Conservation (phyloP, 2,329 filamentous ascomycete species). For the Fusarium globosum region DNA sequence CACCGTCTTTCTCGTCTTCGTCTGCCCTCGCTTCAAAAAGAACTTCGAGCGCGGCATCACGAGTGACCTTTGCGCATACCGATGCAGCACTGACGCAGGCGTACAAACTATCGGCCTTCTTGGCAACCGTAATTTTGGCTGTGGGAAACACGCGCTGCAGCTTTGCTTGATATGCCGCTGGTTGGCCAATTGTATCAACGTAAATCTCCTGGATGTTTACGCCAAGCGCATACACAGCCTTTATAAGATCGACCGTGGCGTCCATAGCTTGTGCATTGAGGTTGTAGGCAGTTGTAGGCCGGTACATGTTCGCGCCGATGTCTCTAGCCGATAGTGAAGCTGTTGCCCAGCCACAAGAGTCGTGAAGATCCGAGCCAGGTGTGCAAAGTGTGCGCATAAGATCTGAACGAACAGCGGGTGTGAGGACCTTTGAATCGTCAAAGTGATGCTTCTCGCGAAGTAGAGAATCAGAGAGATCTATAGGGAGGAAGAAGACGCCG, state of each 20-base stretch:
- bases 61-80: conserved; percentile 95
- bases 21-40: conserved; percentile 67
- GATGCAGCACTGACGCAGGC: conserved; percentile 93
- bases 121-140: conserved; percentile 78
- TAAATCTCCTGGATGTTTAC: conserved; percentile 91
- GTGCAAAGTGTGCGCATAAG: conserved; percentile 80
- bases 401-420: conserved; percentile 77
- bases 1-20: conserved; percentile 47
- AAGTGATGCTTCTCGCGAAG: conserved; percentile 85
- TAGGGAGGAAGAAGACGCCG: conserved; percentile 79
- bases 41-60: conserved; percentile 88
- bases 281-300: conserved; percentile 76
- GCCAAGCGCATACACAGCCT: conserved; percentile 77
- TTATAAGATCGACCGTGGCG: conserved; percentile 85
- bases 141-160: conserved; percentile 87
- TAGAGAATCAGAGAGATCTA: conserved; percentile 75
- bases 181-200: conserved; percentile 92
- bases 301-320: conserved; percentile 83
- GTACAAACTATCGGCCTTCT: conserved; percentile 93
- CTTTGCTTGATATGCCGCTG: conserved; percentile 84
- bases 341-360: conserved; percentile 83
- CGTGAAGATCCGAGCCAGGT: conserved; percentile 59
- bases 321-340: conserved; percentile 84
- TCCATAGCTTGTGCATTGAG: conserved; percentile 97
- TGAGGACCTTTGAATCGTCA: conserved; percentile 95